These are phyloP conservation scores for Emericellopsis atlantica DNA, from an alignment of 2,329 filamentous ascomycete species.

Conservation along the genomic window DNA sequence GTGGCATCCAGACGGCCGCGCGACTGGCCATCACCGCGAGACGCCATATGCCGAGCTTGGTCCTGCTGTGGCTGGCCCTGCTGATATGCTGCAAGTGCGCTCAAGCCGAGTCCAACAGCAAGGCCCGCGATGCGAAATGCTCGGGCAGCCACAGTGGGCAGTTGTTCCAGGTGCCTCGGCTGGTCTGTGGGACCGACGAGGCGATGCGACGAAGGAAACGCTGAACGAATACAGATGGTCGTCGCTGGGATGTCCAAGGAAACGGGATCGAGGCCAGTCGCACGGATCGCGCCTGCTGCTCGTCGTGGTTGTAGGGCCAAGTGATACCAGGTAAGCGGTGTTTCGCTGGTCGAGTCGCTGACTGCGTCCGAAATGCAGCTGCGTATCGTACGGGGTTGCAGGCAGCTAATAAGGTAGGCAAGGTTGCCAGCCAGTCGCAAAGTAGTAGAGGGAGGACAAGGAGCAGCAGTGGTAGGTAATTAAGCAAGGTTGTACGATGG, in stretches of 20 bases:
- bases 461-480: too few species aligned
- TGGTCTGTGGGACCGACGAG: not conserved
- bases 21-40: slow-evolving; percentile 7
- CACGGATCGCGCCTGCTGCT: too few species aligned
- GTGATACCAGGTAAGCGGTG: too few species aligned
- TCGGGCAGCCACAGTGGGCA: slow-evolving; percentile 39
- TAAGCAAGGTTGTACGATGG: too few species aligned
- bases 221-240: too few species aligned
- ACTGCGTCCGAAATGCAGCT: too few species aligned
- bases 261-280: too few species aligned
- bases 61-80: slow-evolving; percentile 22
- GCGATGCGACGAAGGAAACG: not conserved
- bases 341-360: too few species aligned
- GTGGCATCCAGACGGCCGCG: slow-evolving; percentile 34
- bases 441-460: too few species aligned
- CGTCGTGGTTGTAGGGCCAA: too few species aligned
- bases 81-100: slow-evolving; percentile 42
- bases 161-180: not conserved
- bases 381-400: not conserved
- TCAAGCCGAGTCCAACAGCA: slow-evolving; percentile 44
- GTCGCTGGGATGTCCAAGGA: too few species aligned
- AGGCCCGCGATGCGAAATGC: slow-evolving; percentile 40
- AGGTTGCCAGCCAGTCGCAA: too few species aligned
- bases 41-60: slow-evolving; percentile 16
- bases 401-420: not conserved